Base-by-base conservation (phyloP, 495 filamentous ascomycete genomes). In the Tetracladium marchalianum region DNA sequence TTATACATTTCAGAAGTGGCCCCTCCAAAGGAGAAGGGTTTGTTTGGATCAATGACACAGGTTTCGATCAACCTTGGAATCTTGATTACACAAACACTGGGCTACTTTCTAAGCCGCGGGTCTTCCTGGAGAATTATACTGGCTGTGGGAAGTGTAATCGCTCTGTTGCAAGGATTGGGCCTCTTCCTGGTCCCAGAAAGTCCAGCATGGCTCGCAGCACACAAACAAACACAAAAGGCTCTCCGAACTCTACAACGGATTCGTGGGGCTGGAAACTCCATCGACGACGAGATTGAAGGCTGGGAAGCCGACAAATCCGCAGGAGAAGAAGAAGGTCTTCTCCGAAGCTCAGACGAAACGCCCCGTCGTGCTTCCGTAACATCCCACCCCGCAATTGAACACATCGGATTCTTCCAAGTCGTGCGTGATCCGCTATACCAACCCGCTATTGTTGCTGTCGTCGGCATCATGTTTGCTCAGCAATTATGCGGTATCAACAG, bases 61-160 rank as follows among this genome's bases (percentile, higher is more conserved):
- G 73, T 98, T 51, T 89, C 86, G 68, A 87, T 90, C 60, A 96
- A 96, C 55, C 65, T 92, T n/a, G 92, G 92, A 11, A 97, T 98
- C 41, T 61, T 98, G 10, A 64, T 81, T 22, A 80, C 89, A 0
- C 93, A 97, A 58, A 68, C 81, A 0, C 67, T 96, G 39, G 92
- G 92, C 0, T 90, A 82, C 46, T 96, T 93, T 62, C 64, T 94
- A 39, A 92, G 87, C 65, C 68, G 76, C 49, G 84, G 74, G 4
- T 76, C 73, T 27, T 66, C 82, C 5, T 98, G 92, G 92, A 67
- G 93, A 27, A 70, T 85, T 59, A 89, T 97, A 15, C 70, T 97
- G 7, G 83, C 69, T 0, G 70, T 82, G 9, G 90, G 86, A 11
- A 81, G 82, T 17, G 53, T 75, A 12, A 71, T 95, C 22, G 88